phyloP scores from a whole-genome alignment of 306 rosid species.

The Leucaena leucocephala region DNA sequence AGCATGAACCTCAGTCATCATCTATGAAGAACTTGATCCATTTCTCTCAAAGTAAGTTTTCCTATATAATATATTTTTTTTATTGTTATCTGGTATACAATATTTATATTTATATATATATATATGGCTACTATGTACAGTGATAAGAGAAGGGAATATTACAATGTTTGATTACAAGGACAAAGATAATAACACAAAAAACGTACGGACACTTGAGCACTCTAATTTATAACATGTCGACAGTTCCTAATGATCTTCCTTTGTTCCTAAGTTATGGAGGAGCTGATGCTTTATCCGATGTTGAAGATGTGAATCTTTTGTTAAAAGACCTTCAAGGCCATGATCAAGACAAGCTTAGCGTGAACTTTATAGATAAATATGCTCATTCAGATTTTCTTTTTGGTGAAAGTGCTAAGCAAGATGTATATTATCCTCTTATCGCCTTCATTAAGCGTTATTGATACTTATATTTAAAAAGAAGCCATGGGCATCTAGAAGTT shows the following conservation, averaged over 20 bases:
- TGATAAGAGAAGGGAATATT: neutral
- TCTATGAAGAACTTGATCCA: slow-evolving; percentile 84
- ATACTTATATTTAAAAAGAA: no score
- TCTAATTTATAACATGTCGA: slow-evolving; percentile 63
- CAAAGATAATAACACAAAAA: slow-evolving; percentile 44
- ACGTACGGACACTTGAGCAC: slow-evolving; percentile 68
- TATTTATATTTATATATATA: no score
- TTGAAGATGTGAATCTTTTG: slow-evolving; percentile 57
- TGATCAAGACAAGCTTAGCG: slow-evolving; percentile 59
- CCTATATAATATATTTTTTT: neutral
- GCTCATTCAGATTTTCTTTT: slow-evolving; percentile 77
- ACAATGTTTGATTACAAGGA: slow-evolving; percentile 60
- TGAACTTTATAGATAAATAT: slow-evolving; percentile 59
- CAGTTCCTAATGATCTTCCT: slow-evolving; percentile 67
- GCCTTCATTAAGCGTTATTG: slow-evolving; percentile 60
- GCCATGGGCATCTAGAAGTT: no score
- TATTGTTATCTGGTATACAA: neutral
- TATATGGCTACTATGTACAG: neutral
- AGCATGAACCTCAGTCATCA: slow-evolving; percentile 80
- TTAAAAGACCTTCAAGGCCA: slow-evolving; percentile 57
- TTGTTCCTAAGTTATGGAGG: slow-evolving; percentile 71
- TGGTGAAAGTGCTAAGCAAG: slow-evolving; percentile 64
- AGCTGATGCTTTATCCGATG: slow-evolving; percentile 67
- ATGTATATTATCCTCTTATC: slow-evolving; percentile 65
- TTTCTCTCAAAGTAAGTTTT: slow-evolving; percentile 73